phyloP scores from a whole-genome alignment of 345 rosid species.

The Eutrema yunnanense region DNA sequence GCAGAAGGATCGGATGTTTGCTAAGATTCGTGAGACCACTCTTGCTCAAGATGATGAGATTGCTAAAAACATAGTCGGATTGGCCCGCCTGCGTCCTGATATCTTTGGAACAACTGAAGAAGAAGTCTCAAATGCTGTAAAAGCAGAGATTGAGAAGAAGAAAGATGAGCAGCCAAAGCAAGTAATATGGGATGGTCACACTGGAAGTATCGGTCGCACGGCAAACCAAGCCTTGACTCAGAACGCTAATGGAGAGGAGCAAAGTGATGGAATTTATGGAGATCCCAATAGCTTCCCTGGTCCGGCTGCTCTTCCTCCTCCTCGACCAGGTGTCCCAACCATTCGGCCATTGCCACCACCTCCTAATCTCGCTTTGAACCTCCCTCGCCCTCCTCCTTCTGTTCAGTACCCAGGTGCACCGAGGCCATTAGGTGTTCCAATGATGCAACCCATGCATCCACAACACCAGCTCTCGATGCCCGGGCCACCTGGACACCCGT shows the following conservation, averaged over 20 bases:
- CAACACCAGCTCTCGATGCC: slow-evolving; percentile 46
- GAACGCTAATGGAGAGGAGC: slow-evolving; percentile 52
- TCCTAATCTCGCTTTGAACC: slow-evolving; percentile 67
- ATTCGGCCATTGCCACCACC: slow-evolving; percentile 86
- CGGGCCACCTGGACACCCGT: slow-evolving; percentile 54
- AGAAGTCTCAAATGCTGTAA: slow-evolving; percentile 92
- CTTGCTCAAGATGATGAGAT: slow-evolving; percentile 93
- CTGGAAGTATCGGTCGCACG: slow-evolving; percentile 88
- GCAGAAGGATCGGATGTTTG: slow-evolving; percentile 93
- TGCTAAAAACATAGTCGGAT: slow-evolving; percentile 80
- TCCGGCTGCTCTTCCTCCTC: slow-evolving; percentile 85
- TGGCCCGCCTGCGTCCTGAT: slow-evolving; percentile 86
- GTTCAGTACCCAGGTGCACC: slow-evolving; percentile 41
- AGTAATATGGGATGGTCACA: slow-evolving; percentile 94
- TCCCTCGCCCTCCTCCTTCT: slow-evolving; percentile 69
- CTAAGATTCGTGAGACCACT: slow-evolving; percentile 86
- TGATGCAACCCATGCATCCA: slow-evolving; percentile 52
- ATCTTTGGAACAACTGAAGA: slow-evolving; percentile 93
- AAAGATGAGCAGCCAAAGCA: slow-evolving; percentile 91
- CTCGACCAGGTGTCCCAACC: slow-evolving; percentile 57
- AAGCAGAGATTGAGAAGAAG: slow-evolving; percentile 90
- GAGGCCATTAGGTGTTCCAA: slow-evolving; percentile 60
- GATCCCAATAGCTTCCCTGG: slow-evolving; percentile 63
- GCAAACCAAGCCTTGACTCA: slow-evolving; percentile 86
- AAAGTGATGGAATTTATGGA: slow-evolving; percentile 35